A percentile compares a stretch with the other conserved stretches of the same genome.
phyloP scores from a whole-genome alignment of 2,329 filamentous ascomycete genomes.

The Epichloe bromicola region DNA sequence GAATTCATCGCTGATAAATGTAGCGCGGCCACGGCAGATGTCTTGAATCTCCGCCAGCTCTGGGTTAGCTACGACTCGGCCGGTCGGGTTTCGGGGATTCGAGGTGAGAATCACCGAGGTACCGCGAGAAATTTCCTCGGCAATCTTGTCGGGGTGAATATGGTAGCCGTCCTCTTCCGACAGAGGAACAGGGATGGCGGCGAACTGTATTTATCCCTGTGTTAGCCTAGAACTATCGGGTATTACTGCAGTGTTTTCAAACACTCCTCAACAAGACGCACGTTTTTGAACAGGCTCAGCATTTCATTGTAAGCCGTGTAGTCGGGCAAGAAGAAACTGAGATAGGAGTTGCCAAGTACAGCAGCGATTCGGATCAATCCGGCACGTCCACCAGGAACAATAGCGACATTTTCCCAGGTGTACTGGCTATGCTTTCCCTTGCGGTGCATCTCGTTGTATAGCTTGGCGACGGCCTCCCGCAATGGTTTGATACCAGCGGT shows the following conservation, averaged over 20 bases:
- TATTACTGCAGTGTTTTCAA: not conserved
- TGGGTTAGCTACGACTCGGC: slow-evolving; percentile 71
- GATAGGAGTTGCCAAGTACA: slow-evolving; percentile 80
- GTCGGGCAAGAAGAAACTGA: slow-evolving; percentile 89
- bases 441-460: slow-evolving; percentile 90
- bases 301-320: slow-evolving; percentile 98
- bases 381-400: slow-evolving; percentile 85
- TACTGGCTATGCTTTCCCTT: slow-evolving; percentile 81
- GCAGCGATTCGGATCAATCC: slow-evolving; percentile 91
- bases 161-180: slow-evolving; percentile 80
- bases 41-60: slow-evolving; percentile 86
- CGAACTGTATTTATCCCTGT: slow-evolving; percentile 42
- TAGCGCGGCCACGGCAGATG: slow-evolving; percentile 79
- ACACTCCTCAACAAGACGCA: slow-evolving; percentile 21
- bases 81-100: slow-evolving; percentile 90
- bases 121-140: slow-evolving; percentile 76
- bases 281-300: slow-evolving; percentile 86
- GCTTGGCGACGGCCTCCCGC: slow-evolving; percentile 72
- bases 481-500: slow-evolving; percentile 89
- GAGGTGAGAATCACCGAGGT: slow-evolving; percentile 85
- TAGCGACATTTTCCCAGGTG: slow-evolving; percentile 94
- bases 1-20: slow-evolving; percentile 92
- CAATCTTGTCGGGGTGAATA: slow-evolving; percentile 86
- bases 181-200: slow-evolving; percentile 74
- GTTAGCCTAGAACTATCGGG: not conserved